Conservation (phyloP, 495 filamentous ascomycete species). For the Aspergillus incahuasiensis region DNA sequence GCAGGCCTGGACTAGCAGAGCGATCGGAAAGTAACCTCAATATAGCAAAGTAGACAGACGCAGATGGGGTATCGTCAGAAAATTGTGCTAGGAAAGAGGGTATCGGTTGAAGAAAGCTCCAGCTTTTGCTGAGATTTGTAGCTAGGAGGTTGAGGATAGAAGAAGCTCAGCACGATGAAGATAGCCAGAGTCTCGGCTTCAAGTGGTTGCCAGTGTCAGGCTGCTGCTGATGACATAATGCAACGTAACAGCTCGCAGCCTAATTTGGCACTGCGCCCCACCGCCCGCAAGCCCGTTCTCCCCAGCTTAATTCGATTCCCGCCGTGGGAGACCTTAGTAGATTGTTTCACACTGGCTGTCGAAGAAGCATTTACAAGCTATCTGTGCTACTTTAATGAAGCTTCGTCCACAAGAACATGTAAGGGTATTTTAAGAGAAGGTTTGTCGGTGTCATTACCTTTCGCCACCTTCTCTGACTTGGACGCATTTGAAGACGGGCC, state of each 20-base stretch:
- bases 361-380: background rate
- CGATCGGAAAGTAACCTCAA: slow-evolving; percentile 13
- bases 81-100: background rate
- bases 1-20: slow-evolving; percentile 17
- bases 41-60: slow-evolving; percentile 2
- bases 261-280: slow-evolving; percentile 1
- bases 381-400: background rate
- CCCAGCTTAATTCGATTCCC: background rate
- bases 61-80: background rate
- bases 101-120: background rate
- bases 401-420: background rate
- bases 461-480: background rate
- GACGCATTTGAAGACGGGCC: background rate
- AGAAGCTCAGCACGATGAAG: slow-evolving; percentile 22
- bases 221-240: slow-evolving; percentile 42
- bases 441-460: background rate
- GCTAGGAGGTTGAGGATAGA: slow-evolving; percentile 12
- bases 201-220: slow-evolving; percentile 20
- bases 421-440: too few species aligned
- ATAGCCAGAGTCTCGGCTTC: slow-evolving; percentile 12
- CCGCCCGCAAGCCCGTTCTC: background rate
- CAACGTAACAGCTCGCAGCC: slow-evolving; percentile 20
- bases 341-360: background rate
- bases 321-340: background rate
- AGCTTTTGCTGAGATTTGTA: slow-evolving; percentile 2